Evolutionary conservation across 2,329 filamentous ascomycete genomes (phyloP).

Genomic region (Nigrospora sphaerica): DNA sequence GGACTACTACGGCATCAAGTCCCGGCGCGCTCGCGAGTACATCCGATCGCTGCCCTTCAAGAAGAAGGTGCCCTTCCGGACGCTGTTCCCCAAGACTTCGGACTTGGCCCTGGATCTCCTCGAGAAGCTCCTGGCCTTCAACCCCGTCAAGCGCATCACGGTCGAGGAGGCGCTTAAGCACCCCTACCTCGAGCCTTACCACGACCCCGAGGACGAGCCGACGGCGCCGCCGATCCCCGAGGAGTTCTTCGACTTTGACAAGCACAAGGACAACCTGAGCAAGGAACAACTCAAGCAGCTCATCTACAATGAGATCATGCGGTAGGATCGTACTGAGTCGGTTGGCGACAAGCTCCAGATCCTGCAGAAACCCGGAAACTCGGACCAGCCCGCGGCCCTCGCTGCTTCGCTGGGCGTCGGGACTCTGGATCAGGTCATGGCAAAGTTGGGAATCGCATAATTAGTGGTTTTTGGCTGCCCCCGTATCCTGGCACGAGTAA

Average conservation of each 20-base stretch:
- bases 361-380: background rate
- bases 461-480: constrained; percentile 1
- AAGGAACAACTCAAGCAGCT: constrained; percentile 97
- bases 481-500: background rate
- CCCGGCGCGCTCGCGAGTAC: constrained; percentile 91
- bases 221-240: constrained; percentile 94
- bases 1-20: constrained; percentile 99
- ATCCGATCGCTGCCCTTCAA: constrained; percentile 97
- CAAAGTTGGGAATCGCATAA: constrained; percentile 2
- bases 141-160: constrained; percentile 96
- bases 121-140: constrained; percentile 94
- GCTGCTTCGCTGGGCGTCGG: background rate
- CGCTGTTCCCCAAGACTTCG: constrained; percentile 98
- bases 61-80: constrained; percentile 98
- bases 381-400: background rate
- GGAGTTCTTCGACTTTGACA: constrained; percentile 99
- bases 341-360: background rate
- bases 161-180: constrained; percentile 97
- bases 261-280: constrained; percentile 97
- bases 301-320: constrained; percentile 96
- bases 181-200: constrained; percentile 96
- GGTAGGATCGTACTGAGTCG: constrained; percentile 26
- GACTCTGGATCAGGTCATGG: background rate
- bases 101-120: constrained; percentile 88
- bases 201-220: constrained; percentile 97